Evolutionary conservation across 2,329 filamentous ascomycete genomes (phyloP).

Genomic region (Coniochaeta hoffmannii): DNA sequence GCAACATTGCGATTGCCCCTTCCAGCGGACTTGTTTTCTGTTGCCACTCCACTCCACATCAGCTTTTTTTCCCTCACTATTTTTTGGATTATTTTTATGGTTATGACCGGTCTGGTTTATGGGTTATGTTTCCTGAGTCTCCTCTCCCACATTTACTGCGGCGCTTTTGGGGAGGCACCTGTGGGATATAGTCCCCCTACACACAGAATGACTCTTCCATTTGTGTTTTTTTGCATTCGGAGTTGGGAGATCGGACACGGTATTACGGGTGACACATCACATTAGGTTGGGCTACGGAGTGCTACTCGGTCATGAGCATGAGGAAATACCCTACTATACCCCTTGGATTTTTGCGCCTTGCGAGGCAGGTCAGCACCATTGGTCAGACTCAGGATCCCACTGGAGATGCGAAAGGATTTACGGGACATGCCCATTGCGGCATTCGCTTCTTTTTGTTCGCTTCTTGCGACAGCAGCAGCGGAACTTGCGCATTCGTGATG

Average conservation of each 20-base stretch:
- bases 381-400: too few relatives aligned
- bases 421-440: not conserved
- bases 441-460: not conserved
- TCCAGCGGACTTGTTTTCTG: not conserved
- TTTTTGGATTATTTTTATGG: not conserved
- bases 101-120: constrained; percentile 5
- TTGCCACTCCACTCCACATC: constrained; percentile 13
- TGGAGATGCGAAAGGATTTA: too few relatives aligned
- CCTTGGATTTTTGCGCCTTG: not conserved
- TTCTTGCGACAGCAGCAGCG: not conserved
- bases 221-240: not conserved
- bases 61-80: constrained; percentile 6
- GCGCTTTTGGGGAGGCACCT: not conserved
- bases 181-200: not conserved
- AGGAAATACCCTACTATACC: constrained; percentile 2
- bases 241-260: not conserved
- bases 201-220: not conserved
- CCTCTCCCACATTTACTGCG: not conserved
- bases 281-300: not conserved
- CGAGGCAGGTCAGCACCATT: too few relatives aligned
- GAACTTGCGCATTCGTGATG: not conserved
- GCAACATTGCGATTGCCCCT: not conserved
- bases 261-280: not conserved
- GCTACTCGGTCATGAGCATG: not conserved
- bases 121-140: not conserved